Evolutionary conservation across 306 rosid genomes (phyloP).

Genomic region (Medicago lupulina): DNA sequence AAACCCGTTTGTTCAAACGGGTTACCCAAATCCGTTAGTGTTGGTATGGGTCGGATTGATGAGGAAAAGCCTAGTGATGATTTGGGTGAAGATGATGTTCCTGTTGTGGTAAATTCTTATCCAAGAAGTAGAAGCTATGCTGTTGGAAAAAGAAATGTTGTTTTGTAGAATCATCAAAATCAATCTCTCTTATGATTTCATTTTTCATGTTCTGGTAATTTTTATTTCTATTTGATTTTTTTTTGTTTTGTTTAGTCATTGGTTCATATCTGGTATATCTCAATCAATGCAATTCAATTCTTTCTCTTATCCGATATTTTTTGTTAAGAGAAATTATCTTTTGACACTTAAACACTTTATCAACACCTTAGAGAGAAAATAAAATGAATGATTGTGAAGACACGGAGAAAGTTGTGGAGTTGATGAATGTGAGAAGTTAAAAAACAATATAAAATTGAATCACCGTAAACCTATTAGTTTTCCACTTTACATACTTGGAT

Average conservation of each 20-base stretch:
- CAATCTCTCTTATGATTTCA: background rate
- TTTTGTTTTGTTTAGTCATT: background rate
- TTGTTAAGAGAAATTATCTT: no score
- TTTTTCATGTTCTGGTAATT: conserved; percentile 15
- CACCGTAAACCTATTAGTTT: no score
- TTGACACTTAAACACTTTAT: no score
- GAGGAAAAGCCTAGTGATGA: conserved; percentile 70
- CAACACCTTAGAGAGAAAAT: no score
- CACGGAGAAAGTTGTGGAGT: no score
- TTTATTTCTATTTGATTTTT: background rate
- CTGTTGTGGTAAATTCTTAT: conserved; percentile 35
- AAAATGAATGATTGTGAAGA: no score
- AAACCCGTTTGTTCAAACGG: conserved; percentile 38
- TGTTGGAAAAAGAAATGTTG: conserved; percentile 47
- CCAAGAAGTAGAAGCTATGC: conserved; percentile 81
- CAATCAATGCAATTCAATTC: background rate
- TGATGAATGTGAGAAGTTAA: no score
- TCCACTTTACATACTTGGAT: no score
- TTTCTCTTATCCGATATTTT: background rate
- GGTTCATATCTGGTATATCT: background rate
- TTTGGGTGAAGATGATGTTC: conserved; percentile 36
- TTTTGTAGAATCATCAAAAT: conserved; percentile 12
- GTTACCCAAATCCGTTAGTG: conserved; percentile 67
- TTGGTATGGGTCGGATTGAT: conserved; percentile 77
- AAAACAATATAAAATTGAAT: no score